These are phyloP conservation scores for Paralagenidium karlingii DNA, from an alignment of 352 stramenopile species.

Conservation along the genomic window DNA sequence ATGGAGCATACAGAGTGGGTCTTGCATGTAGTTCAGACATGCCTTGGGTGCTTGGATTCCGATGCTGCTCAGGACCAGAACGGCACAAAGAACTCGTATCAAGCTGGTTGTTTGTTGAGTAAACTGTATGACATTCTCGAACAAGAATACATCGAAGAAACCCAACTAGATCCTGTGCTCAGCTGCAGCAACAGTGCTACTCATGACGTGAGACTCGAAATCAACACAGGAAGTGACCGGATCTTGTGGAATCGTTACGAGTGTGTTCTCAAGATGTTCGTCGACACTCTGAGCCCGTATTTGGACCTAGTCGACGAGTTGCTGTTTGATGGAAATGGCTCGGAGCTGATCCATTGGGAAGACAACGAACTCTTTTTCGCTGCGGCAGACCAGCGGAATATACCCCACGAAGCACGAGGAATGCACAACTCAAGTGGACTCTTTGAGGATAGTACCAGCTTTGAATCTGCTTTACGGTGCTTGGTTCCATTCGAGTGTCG, in stretches of 20 bases:
- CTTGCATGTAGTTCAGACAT: too few species aligned
- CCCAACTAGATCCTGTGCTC: slow-evolving; percentile 1
- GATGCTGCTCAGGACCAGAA: neutral
- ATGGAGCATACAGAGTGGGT: slow-evolving; percentile 2
- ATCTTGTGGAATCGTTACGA: slow-evolving; percentile 32
- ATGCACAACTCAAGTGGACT: too few species aligned
- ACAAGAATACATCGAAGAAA: slow-evolving; percentile 20
- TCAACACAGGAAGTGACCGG: too few species aligned
- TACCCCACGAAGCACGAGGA: too few species aligned
- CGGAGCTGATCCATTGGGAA: slow-evolving; percentile 23
- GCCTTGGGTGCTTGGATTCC: too few species aligned
- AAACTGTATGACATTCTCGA: slow-evolving; percentile 27
- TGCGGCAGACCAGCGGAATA: too few species aligned
- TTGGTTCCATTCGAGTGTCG: slow-evolving; percentile 35
- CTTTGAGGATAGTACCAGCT: slow-evolving; percentile 15
- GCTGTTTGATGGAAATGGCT: slow-evolving; percentile 31
- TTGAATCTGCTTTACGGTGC: slow-evolving; percentile 18
- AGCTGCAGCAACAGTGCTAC: neutral
- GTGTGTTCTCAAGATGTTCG: slow-evolving; percentile 31
- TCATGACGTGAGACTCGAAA: too few species aligned
- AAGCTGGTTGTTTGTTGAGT: slow-evolving; percentile 23
- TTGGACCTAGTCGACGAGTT: slow-evolving; percentile 28
- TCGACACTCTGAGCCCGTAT: slow-evolving; percentile 26
- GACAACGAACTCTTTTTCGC: slow-evolving; percentile 42
- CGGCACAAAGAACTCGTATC: slow-evolving; percentile 14